Evolutionary conservation across 2,329 filamentous ascomycete genomes (phyloP).

Genomic region (Microsporum audouinii): DNA sequence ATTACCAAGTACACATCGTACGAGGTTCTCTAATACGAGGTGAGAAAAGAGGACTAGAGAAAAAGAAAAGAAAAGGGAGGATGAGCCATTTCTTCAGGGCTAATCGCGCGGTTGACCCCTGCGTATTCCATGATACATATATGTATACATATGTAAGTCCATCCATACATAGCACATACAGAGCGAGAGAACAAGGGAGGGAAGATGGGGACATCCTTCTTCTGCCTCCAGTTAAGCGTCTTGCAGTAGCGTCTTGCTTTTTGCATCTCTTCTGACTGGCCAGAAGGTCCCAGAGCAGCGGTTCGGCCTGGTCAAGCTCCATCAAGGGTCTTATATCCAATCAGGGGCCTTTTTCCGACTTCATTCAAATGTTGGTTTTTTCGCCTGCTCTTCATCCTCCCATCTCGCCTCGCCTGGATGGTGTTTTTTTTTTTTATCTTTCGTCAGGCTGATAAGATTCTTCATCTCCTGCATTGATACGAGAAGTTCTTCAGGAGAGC

Average conservation of each 20-base stretch:
- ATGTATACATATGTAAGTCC: too few species aligned
- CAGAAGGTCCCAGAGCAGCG: constrained; percentile 8
- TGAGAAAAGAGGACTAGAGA: not conserved
- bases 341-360: constrained; percentile 3
- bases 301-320: constrained; percentile 11
- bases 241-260: not conserved
- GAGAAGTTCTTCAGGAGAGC: not conserved
- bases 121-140: not conserved
- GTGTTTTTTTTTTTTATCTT: not conserved
- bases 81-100: constrained; percentile 3
- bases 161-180: not conserved
- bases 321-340: constrained; percentile 9
- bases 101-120: constrained; percentile 5
- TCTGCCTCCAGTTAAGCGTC: not conserved
- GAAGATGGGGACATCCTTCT: not conserved
- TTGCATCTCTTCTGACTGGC: constrained; percentile 6
- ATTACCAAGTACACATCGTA: not conserved
- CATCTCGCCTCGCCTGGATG: not conserved
- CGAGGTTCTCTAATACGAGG: not conserved
- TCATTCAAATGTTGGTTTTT: constrained; percentile 11
- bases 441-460: constrained; percentile 1
- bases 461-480: constrained; percentile 1
- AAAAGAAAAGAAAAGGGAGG: not conserved
- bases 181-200: not conserved
- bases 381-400: not conserved